Evolutionary conservation across 768 basidiomycete genomes (phyloP).

Genomic region (Lactarius evosmus): DNA sequence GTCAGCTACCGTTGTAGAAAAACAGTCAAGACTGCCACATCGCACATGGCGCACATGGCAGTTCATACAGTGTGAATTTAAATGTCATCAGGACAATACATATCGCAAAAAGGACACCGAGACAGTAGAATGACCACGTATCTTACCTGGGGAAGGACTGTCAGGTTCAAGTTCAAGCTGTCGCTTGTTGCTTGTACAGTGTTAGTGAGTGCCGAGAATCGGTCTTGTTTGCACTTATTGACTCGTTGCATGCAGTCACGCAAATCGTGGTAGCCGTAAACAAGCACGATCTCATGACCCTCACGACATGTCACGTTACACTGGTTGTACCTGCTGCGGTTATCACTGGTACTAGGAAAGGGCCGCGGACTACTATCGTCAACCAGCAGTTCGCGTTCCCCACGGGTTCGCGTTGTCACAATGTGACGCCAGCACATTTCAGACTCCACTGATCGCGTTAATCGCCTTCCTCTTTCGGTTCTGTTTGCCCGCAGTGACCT

Average conservation of each 20-base stretch:
- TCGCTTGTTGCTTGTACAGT: not conserved
- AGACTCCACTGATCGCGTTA: too few relatives aligned
- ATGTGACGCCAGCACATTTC: too few relatives aligned
- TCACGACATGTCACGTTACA: not conserved
- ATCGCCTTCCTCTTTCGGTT: too few relatives aligned
- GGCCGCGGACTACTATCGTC: too few relatives aligned
- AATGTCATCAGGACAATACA: conserved; percentile 48
- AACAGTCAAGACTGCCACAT: conserved; percentile 49
- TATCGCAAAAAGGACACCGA: not conserved
- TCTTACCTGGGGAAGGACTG: conserved; percentile 4
- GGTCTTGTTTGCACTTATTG: conserved; percentile 13
- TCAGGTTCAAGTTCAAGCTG: not conserved
- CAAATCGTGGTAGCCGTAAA: too few relatives aligned
- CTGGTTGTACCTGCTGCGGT: conserved; percentile 75
- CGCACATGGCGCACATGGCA: conserved; percentile 35
- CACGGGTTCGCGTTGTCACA: too few relatives aligned
- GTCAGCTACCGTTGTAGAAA: conserved; percentile 88
- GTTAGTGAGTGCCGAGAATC: conserved; percentile 24
- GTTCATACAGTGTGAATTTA: conserved; percentile 79
- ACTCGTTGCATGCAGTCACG: too few relatives aligned
- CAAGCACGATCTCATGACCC: too few relatives aligned
- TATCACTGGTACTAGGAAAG: conserved; percentile 79
- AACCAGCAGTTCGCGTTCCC: too few relatives aligned
- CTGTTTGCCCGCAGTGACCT: too few relatives aligned
- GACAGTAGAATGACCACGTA: not conserved